Evolutionary conservation across 306 rosid genomes (phyloP).

Genomic region (Sphenostylis stenocarpa): DNA sequence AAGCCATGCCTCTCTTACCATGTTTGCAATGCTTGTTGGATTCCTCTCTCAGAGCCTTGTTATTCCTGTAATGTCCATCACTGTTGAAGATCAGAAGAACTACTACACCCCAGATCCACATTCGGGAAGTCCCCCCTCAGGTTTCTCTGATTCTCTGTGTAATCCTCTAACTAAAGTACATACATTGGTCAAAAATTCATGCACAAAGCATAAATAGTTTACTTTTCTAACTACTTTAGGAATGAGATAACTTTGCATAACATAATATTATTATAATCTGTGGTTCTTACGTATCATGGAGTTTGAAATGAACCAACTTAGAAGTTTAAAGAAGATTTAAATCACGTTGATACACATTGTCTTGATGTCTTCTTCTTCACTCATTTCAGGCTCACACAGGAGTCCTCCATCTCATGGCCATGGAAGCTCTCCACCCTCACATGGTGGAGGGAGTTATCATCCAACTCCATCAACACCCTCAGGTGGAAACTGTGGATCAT

Average conservation of each 20-base stretch:
- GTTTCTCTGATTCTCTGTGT: slow-evolving; percentile 45
- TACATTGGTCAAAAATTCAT: not conserved
- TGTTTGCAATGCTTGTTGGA: slow-evolving; percentile 46
- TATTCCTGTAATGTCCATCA: slow-evolving; percentile 50
- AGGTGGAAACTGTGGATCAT: slow-evolving; percentile 45
- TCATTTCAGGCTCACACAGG: slow-evolving; percentile 41
- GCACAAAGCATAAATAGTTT: not conserved
- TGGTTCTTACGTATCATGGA: not conserved
- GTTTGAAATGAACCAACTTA: not conserved
- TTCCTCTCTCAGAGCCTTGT: slow-evolving; percentile 63
- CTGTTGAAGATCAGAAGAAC: slow-evolving; percentile 70
- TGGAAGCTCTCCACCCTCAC: slow-evolving; percentile 57
- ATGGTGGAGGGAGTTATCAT: slow-evolving; percentile 46
- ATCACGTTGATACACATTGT: not conserved
- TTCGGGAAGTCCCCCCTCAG: slow-evolving; percentile 58
- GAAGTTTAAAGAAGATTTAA: not conserved
- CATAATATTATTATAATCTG: too few relatives aligned
- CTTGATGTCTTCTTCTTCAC: not conserved
- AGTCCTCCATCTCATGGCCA: slow-evolving; percentile 52
- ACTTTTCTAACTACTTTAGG: not conserved
- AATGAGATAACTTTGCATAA: not conserved
- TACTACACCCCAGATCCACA: slow-evolving; percentile 63
- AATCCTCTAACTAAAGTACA: slow-evolving; percentile 20
- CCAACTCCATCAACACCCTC: slow-evolving; percentile 69
- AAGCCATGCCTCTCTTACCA: slow-evolving; percentile 44